Percentiles rank a stretch among this genome's conserved stretches.
phyloP scores from a whole-genome alignment of 345 rosid species.

The Dovyalis caffra region DNA sequence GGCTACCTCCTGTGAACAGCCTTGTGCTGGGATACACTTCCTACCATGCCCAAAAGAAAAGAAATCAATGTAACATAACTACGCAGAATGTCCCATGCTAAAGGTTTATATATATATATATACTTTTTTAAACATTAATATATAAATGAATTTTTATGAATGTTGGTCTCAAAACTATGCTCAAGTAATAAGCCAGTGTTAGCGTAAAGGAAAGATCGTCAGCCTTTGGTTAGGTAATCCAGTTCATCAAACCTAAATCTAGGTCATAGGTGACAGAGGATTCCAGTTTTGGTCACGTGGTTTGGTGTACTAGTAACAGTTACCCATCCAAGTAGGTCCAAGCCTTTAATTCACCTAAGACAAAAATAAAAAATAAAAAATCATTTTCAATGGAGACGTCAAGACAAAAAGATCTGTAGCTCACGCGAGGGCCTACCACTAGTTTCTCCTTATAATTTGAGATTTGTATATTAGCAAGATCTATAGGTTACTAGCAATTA shows the following conservation, averaged over 20 bases:
- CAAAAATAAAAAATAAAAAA: background rate
- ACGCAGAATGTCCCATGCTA: too few relatives aligned
- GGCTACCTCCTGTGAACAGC: too few relatives aligned
- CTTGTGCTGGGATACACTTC: too few relatives aligned
- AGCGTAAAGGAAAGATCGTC: too few relatives aligned
- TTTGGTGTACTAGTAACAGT: background rate
- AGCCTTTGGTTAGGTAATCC: background rate
- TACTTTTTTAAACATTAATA: too few relatives aligned
- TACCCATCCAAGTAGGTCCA: background rate
- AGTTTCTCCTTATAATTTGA: constrained; percentile 4
- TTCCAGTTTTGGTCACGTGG: background rate
- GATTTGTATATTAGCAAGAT: background rate
- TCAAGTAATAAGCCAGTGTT: background rate
- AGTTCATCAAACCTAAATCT: background rate
- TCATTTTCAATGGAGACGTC: constrained; percentile 2
- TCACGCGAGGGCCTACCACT: constrained; percentile 20
- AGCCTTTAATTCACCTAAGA: background rate
- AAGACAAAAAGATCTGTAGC: background rate
- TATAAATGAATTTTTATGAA: too few relatives aligned
- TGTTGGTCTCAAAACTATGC: too few relatives aligned
- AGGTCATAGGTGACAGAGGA: background rate
- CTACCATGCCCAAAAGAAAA: too few relatives aligned
- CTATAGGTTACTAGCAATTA: background rate
- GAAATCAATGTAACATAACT: too few relatives aligned
- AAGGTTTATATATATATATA: too few relatives aligned